Evolutionary conservation across 345 rosid genomes (phyloP).

Genomic region (Cardamine resedifolia): DNA sequence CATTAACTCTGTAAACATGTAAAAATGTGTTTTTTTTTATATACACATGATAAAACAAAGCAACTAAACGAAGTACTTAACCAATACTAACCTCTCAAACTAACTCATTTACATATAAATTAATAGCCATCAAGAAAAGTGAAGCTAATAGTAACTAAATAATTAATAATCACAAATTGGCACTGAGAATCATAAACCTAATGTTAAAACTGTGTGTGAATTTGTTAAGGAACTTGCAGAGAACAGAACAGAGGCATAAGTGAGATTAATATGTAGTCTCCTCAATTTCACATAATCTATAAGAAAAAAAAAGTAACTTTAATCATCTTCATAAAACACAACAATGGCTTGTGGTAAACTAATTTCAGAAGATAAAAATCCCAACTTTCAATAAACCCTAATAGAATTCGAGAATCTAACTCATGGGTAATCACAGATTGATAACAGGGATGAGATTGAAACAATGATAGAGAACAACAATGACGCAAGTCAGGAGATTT

Average conservation of each 20-base stretch:
- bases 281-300: constrained; percentile 2
- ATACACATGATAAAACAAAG: neutral
- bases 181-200: neutral
- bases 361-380: constrained; percentile 5
- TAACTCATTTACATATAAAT: no score
- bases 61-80: neutral
- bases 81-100: neutral
- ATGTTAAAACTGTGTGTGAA: neutral
- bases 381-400: neutral
- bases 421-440: neutral
- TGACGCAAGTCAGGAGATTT: neutral
- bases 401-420: constrained; percentile 4
- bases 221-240: neutral
- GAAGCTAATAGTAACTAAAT: neutral
- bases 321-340: neutral
- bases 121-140: neutral
- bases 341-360: neutral
- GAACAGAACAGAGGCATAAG: neutral
- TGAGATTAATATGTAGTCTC: neutral
- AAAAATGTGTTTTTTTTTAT: neutral
- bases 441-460: neutral
- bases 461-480: neutral
- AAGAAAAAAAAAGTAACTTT: neutral
- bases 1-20: neutral
- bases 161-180: constrained; percentile 4